These are phyloP conservation scores for Amanita inopinata DNA, from an alignment of 768 basidiomycete species.

Conservation along the genomic window DNA sequence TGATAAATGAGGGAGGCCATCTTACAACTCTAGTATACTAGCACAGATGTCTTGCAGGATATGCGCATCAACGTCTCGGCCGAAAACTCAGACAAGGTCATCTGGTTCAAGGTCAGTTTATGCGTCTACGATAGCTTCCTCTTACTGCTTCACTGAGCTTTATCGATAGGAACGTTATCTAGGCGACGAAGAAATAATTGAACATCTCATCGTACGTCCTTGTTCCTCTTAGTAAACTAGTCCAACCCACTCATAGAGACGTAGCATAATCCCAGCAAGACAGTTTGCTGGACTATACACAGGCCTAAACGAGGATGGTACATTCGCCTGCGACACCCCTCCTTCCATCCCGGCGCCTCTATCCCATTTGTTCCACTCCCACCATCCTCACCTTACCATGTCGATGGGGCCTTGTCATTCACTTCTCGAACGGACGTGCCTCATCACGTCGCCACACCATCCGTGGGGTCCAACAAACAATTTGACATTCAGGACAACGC, in stretches of 20 bases:
- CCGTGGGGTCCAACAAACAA: conserved; percentile 8
- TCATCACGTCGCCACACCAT: conserved; percentile 1
- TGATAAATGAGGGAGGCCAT: background rate
- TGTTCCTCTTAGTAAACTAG: background rate
- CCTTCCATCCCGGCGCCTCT: conserved; percentile 53
- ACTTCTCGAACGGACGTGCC: conserved; percentile 37
- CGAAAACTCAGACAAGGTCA: conserved; percentile 45
- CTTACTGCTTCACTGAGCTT: conserved; percentile 8
- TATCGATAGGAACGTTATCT: conserved; percentile 59
- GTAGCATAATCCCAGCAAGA: conserved; percentile 60
- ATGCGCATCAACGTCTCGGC: conserved; percentile 55
- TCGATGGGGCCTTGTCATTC: conserved; percentile 43
- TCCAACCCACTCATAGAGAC: background rate
- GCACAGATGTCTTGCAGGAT: conserved; percentile 66
- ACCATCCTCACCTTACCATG: conserved; percentile 34
- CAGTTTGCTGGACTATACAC: conserved; percentile 67
- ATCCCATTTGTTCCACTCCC: conserved; percentile 47
- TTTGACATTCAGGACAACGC: conserved; percentile 16
- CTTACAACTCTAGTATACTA: conserved; percentile 17
- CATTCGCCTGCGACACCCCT: conserved; percentile 62
- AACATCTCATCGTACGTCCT: conserved; percentile 55
- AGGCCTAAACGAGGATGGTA: conserved; percentile 81
- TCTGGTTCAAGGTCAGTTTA: conserved; percentile 63
- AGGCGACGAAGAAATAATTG: conserved; percentile 65
- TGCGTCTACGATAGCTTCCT: background rate